Base-by-base conservation (phyloP, 345 rosid species). In the Lumnitzera littorea region DNA sequence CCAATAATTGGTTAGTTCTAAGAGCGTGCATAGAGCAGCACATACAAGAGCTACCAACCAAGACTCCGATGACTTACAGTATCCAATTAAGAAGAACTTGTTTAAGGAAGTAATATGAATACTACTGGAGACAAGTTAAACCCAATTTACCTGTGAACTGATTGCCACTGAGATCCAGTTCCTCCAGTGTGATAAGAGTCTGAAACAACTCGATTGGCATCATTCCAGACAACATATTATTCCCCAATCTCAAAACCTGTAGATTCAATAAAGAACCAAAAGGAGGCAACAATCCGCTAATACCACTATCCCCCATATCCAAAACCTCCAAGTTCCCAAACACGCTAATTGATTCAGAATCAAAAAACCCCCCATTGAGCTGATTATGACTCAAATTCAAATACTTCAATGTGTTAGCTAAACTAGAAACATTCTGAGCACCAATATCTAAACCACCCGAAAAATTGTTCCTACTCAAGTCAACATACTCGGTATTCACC, bases 151-250 rank as follows among this genome's bases (percentile, higher is more conserved):
- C 96, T 64, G 96, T 89, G 65, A 92, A 89, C 55, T 87, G 90
- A 70, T 89, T 92, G 76, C 73, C 65, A 56, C 96, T 82, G 68
- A 92, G 96, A 89, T 92, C 98, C 82, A 92, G 52, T 73, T 85
- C 96, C 47, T 27, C 77, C 71, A 89, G 20, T 0, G 84, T 84
- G 57, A 80, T 70, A 56, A 70, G 65, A 27, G 84, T 82, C 62
- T 81, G 78, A 15, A 89, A 48, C 82, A 92, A 68, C 67, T 84
- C 96, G 51, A 53, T 61, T 0, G 96, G 94, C 14, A 92, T 67
- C 13, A 60, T 29, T 46, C 98, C 98, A 25, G 68, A 84, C 29
- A 92, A 63, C 65, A 65, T 74, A 67, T 92, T 92, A 56, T 74
- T 84, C 10, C 87, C 79, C 73, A 92, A 70, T 69, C 74, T 78